Base-by-base conservation (phyloP, 441 rosid genomes). In the Populus hybrid region DNA sequence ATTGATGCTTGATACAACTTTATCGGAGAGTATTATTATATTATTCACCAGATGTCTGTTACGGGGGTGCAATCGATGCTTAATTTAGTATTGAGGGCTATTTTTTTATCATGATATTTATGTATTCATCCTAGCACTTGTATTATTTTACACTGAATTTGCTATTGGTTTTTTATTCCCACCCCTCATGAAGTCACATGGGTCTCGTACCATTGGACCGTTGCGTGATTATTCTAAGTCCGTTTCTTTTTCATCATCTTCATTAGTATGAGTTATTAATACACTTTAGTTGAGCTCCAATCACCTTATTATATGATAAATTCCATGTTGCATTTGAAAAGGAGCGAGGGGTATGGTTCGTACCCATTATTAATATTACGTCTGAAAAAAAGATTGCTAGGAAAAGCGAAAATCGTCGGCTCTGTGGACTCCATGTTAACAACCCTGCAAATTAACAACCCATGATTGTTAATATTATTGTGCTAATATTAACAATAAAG, bases 131-230 rank as follows among this genome's bases (percentile, higher is more conserved):
- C 75, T 74, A 75, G 40, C 82, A 75, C 71, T 81, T 76, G 81
- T 35, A 32, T 75, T 53, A 77, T 61, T 42, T 26, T 78, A 70
- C 86, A 85, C 79, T 77, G 85, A 82, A 83, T 69, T 83, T 80
- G 74, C 34, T 75, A 69, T 69, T 10, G 26, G 28, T 71, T 64
- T 53, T 85, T 79, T 77, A 80, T 67, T 23, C 67, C 78, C 75
- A 72, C 70, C 70, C 77, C 75, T 82, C 80, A 82, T 87, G 89
- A 80, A 77, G 69, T 88, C 97, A 90, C 97, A 89, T 93, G 96
- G 90, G 81, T 42, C 63, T 82, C 73, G 85, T 77, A 74, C 77
- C 74, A 81, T 87, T 85, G 88, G 91, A 79, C 84, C 84, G 81
- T 85, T 38, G 67, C 85, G 79, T 59, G 63, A 80, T 84, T 82